Evolutionary conservation across 805 yeast species (phyloP).

Genomic region (Kurtzmaniella cleridarum): DNA sequence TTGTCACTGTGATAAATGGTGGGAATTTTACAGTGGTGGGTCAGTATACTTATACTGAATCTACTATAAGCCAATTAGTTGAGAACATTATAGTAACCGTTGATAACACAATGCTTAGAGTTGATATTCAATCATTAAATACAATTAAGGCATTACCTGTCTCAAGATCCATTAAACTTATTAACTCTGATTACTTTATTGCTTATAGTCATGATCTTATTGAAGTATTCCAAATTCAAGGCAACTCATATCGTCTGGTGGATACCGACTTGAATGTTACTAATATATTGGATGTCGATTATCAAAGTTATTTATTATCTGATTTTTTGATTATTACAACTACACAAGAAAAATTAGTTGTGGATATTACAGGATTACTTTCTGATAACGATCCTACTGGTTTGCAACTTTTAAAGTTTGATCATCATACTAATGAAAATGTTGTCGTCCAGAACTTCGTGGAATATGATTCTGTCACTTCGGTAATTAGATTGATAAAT

Average conservation of each 20-base stretch:
- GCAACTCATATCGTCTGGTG: too few relatives aligned
- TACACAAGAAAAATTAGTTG: not conserved
- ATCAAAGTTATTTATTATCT: not conserved
- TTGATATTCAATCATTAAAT: not conserved
- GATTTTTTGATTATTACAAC: constrained; percentile 3
- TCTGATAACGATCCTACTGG: constrained; percentile 4
- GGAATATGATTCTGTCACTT: too few relatives aligned
- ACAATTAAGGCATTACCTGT: not conserved
- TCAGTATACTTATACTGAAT: too few relatives aligned
- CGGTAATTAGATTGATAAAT: constrained; percentile 3
- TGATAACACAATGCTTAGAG: not conserved
- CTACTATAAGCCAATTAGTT: not conserved
- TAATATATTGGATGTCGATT: not conserved
- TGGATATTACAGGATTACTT: constrained; percentile 3
- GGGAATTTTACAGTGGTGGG: too few relatives aligned
- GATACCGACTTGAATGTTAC: too few relatives aligned
- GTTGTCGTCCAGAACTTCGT: too few relatives aligned
- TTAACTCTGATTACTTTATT: constrained; percentile 1
- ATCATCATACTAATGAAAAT: not conserved
- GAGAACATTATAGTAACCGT: constrained; percentile 2
- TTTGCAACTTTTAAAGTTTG: not conserved
- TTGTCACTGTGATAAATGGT: too few relatives aligned
- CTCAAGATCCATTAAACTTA: not conserved
- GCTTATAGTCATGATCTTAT: not conserved
- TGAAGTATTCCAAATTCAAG: not conserved